Evolutionary conservation across 2,329 filamentous ascomycete species (phyloP).

Genomic region (Neonectria coccinea): DNA sequence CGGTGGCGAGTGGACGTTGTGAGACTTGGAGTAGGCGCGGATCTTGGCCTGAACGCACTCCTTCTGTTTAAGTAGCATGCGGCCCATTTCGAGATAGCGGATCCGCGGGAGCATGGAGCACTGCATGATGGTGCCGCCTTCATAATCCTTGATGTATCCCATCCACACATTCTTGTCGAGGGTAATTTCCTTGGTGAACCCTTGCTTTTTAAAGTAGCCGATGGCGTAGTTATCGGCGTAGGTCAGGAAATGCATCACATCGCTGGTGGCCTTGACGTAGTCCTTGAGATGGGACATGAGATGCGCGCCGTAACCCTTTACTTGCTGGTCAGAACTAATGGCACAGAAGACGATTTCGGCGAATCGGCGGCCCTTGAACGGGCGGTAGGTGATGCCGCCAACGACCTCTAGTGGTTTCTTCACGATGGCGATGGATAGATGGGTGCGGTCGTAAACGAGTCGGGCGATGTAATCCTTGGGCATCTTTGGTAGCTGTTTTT

Average conservation of each 20-base stretch:
- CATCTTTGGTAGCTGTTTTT: slow-evolving; percentile 99
- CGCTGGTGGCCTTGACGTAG: slow-evolving; percentile 96
- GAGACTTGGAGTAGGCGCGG: slow-evolving; percentile 87
- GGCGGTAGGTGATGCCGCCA: slow-evolving; percentile 95
- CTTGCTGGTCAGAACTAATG: slow-evolving; percentile 96
- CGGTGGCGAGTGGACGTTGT: slow-evolving; percentile 87
- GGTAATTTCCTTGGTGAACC: slow-evolving; percentile 98
- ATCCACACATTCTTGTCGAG: slow-evolving; percentile 93
- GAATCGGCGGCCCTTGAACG: slow-evolving; percentile 91
- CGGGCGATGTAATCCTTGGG: slow-evolving; percentile 99
- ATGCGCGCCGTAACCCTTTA: slow-evolving; percentile 98
- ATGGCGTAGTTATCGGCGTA: slow-evolving; percentile 99
- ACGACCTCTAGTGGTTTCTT: slow-evolving; percentile 97
- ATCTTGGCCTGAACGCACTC: slow-evolving; percentile 96
- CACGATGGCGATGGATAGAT: slow-evolving; percentile 95
- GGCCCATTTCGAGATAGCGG: slow-evolving; percentile 90
- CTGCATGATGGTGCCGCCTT: slow-evolving; percentile 99
- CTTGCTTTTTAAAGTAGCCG: slow-evolving; percentile 99
- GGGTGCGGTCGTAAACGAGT: slow-evolving; percentile 95
- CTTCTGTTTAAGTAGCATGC: slow-evolving; percentile 97
- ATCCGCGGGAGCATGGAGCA: slow-evolving; percentile 97
- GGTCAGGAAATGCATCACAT: slow-evolving; percentile 98
- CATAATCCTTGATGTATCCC: slow-evolving; percentile 99
- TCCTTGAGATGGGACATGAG: slow-evolving; percentile 98
- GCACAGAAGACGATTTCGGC: slow-evolving; percentile 99